Base-by-base conservation (phyloP, 106 monocot genomes). In the Allium cepa region DNA sequence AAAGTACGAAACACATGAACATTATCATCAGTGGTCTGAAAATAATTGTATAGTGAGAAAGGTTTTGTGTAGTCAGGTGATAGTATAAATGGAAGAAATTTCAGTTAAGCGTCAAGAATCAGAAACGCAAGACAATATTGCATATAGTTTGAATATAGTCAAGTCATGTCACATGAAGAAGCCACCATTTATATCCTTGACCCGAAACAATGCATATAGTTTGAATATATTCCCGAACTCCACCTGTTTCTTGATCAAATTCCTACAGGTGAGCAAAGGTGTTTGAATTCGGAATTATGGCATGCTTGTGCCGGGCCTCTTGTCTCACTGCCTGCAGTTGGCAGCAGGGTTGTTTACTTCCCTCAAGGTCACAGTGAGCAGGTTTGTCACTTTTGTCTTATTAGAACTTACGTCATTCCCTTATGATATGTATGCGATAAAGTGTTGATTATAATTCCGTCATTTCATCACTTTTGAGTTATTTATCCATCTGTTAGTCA, bases 281-380 rank as follows among this genome's bases (percentile, higher is more conserved):
- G 87, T 67, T 74, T 92, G 73, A 92, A 92, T 76, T 88, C 92
- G 4, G 92, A 92, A 74, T 69, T 92, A 47, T 92, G 92, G 92
- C 92, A 92, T 83, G 92, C 92, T 66, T 92, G 92, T 81, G 88
- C 92, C 72, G 92, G 92, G 12, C 92, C 92, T 49, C 85, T 92
- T 53, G 84, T 92, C 9, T 92, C 88, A 11, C 71, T 92, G 65
- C 92, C 92, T 69, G 80, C 88, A 53, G 78, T 92, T 46, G 85
- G 92, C 70, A 92, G 92, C 57, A 82, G 92, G 7, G 88, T 88
- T 26, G 92, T 92, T 16, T 92, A 92, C 71, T 92, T 92, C 64
- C 88, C 70, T 58, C 75, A 75, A 53, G 75, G 75, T 8, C 75
- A 75, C 52, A 68, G 75, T 26, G 75, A 75, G 60, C 75, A 75